phyloP scores from a whole-genome alignment of 2,329 filamentous ascomycete species.

The Aspergillus awamori region DNA sequence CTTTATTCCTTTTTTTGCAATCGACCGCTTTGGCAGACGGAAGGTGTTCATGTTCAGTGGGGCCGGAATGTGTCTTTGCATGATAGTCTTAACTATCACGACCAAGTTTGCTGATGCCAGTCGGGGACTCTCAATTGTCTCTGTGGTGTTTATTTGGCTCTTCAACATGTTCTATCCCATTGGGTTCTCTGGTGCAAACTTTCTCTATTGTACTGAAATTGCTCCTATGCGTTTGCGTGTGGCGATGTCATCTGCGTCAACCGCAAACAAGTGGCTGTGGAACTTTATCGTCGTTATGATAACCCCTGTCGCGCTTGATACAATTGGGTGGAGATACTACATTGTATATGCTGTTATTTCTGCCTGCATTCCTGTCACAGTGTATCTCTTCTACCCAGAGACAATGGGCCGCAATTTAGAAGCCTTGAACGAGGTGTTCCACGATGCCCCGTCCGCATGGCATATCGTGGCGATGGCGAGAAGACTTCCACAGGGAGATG shows the following conservation, averaged over 20 bases:
- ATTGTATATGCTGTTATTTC: constrained; percentile 55
- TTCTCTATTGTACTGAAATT: constrained; percentile 50
- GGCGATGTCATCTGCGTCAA: constrained; percentile 60
- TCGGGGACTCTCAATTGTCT: constrained; percentile 16
- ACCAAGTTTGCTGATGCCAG: constrained; percentile 33
- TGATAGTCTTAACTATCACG: constrained; percentile 54
- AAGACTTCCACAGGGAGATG: constrained; percentile 23
- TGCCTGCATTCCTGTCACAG: constrained; percentile 45
- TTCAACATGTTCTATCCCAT: constrained; percentile 68
- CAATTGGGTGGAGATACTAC: constrained; percentile 57
- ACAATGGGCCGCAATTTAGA: constrained; percentile 63
- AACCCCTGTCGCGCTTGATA: constrained; percentile 60
- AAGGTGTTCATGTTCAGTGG: constrained; percentile 57
- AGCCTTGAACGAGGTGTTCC: constrained; percentile 67
- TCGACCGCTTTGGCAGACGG: constrained; percentile 55
- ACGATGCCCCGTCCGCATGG: constrained; percentile 22
- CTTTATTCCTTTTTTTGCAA: constrained; percentile 54
- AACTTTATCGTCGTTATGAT: constrained; percentile 68
- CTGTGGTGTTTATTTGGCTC: constrained; percentile 53
- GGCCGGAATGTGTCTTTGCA: constrained; percentile 57
- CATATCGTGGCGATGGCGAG: constrained; percentile 29
- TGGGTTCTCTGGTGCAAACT: constrained; percentile 64
- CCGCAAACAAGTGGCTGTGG: constrained; percentile 63
- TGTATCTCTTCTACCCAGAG: constrained; percentile 63
- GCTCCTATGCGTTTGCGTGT: constrained; percentile 58